Evolutionary conservation across 768 basidiomycete genomes (phyloP).

Genomic region (Rhodotorula kratochvilovae): DNA sequence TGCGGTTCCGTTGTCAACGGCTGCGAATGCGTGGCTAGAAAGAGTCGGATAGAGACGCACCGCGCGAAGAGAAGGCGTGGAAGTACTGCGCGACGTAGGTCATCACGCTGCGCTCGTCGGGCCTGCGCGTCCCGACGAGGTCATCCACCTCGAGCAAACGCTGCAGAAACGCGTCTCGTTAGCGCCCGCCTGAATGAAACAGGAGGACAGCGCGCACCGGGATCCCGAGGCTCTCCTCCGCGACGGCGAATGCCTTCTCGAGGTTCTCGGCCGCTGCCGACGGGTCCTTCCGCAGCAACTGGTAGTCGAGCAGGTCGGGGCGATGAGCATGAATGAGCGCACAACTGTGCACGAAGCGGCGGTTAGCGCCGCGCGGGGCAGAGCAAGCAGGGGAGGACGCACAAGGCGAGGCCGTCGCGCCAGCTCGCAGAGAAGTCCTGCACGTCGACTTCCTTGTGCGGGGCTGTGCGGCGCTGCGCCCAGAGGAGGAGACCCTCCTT

Average conservation of each 20-base stretch:
- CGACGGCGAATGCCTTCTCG: slow-evolving; percentile 76
- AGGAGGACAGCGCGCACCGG: slow-evolving; percentile 58
- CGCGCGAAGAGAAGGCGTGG: slow-evolving; percentile 96
- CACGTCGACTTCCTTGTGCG: slow-evolving; percentile 86
- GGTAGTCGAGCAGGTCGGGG: slow-evolving; percentile 87
- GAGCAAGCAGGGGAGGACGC: slow-evolving; percentile 51
- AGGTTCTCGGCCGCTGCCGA: slow-evolving; percentile 75
- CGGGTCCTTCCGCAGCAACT: slow-evolving; percentile 68
- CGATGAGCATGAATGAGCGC: slow-evolving; percentile 96
- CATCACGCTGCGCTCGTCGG: slow-evolving; percentile 96
- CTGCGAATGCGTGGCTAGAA: no score
- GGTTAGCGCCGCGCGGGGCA: slow-evolving; percentile 43
- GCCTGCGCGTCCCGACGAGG: slow-evolving; percentile 75
- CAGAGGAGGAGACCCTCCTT: slow-evolving; percentile 95
- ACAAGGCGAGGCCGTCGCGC: slow-evolving; percentile 90
- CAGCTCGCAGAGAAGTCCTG: slow-evolving; percentile 90
- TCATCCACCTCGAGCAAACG: slow-evolving; percentile 95
- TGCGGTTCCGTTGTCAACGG: slow-evolving; percentile 46
- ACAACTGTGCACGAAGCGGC: slow-evolving; percentile 58
- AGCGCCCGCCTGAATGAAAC: neutral
- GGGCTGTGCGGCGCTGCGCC: slow-evolving; percentile 93
- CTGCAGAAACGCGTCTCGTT: slow-evolving; percentile 52
- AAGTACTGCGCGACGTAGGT: slow-evolving; percentile 96
- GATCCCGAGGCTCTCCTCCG: slow-evolving; percentile 81
- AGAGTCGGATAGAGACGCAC: slow-evolving; percentile 55